A percentile compares a stretch with the other conserved stretches of the same genome.
These are phyloP conservation scores for Yarrowia osloensis DNA, from an alignment of 805 yeast species.

Conservation along the genomic window DNA sequence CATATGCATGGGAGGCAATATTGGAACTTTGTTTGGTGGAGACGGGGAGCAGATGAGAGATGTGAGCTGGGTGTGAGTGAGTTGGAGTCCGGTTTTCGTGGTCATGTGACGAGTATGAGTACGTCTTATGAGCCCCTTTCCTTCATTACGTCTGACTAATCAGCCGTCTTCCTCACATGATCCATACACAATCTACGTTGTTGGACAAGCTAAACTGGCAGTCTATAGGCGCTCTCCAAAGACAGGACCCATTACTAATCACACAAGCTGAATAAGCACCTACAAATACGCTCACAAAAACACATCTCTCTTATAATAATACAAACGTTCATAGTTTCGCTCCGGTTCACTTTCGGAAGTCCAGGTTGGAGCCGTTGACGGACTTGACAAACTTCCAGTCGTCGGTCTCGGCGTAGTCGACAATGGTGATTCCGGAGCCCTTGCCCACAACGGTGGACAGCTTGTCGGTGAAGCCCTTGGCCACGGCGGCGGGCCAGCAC, in stretches of 20 bases:
- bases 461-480: constrained; percentile 49
- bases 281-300: neutral
- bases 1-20: neutral
- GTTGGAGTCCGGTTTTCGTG: too few relatives aligned
- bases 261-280: too few relatives aligned
- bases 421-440: constrained; percentile 64
- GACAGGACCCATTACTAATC: neutral
- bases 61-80: too few relatives aligned
- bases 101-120: too few relatives aligned
- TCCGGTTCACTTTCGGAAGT: constrained; percentile 11
- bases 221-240: neutral
- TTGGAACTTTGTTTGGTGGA: neutral
- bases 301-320: neutral
- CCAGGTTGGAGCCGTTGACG: constrained; percentile 25
- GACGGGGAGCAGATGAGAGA: too few relatives aligned
- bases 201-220: neutral
- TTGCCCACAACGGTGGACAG: constrained; percentile 41
- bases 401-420: constrained; percentile 66
- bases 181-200: too few relatives aligned
- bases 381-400: constrained; percentile 56
- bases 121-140: too few relatives aligned
- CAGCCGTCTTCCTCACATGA: too few relatives aligned
- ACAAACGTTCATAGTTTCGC: neutral
- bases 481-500: constrained; percentile 74
- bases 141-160: too few relatives aligned